Conservation (phyloP, 768 basidiomycete genomes). For the Guyanaporus albipodus region DNA sequence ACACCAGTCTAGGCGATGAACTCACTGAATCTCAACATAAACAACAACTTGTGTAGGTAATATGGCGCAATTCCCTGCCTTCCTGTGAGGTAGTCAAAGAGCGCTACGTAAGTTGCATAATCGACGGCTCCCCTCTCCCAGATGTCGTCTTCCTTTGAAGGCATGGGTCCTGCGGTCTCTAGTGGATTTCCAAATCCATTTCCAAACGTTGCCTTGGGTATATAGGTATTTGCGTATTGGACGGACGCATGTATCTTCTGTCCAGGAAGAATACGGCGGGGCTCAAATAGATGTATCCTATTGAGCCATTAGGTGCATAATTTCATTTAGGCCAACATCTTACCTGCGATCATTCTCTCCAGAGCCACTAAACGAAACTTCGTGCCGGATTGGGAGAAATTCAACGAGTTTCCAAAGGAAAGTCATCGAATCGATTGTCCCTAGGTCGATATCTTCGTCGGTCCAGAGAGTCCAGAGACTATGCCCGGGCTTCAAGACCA, state of each 20-base stretch:
- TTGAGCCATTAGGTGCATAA: not conserved
- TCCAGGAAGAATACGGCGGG: conserved; percentile 7
- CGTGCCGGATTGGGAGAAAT: conserved; percentile 4
- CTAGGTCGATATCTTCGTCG: conserved; percentile 2
- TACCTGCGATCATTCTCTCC: conserved; percentile 4
- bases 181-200: conserved; percentile 7
- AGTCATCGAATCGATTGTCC: conserved; percentile 2
- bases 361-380: conserved; percentile 5
- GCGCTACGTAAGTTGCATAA: not conserved
- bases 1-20: not conserved
- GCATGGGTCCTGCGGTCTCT: conserved; percentile 5
- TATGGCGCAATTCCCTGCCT: conserved; percentile 1
- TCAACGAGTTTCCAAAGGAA: not conserved
- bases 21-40: conserved; percentile 7
- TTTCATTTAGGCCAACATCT: not conserved
- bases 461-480: conserved; percentile 8
- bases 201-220: conserved; percentile 9
- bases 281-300: conserved; percentile 4
- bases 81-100: conserved; percentile 3
- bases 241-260: conserved; percentile 8
- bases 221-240: conserved; percentile 3
- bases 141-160: conserved; percentile 1
- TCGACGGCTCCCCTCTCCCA: conserved; percentile 6
- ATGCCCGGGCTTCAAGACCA: conserved; percentile 4
- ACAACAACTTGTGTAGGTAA: conserved; percentile 5